Evolutionary conservation across 1,139 yeast species (phyloP).

Genomic region (Kluyveromyces marxianus): DNA sequence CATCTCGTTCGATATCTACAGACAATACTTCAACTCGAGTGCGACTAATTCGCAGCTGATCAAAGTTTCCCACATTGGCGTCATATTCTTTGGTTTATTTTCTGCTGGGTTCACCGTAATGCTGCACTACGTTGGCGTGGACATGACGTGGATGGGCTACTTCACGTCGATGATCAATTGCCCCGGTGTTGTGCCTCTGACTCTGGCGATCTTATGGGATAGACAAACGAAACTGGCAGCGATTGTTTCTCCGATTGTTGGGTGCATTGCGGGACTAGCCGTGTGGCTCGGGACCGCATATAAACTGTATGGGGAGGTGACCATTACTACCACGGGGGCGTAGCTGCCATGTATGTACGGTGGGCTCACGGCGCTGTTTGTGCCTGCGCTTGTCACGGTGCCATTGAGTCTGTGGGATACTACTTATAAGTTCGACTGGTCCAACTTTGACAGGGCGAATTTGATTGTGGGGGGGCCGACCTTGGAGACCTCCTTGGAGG

Average conservation of each 20-base stretch:
- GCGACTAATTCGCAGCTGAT: conserved; percentile 46
- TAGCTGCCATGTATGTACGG: conserved; percentile 17
- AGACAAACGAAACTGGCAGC: not conserved
- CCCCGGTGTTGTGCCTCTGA: conserved; percentile 32
- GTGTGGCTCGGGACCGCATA: conserved; percentile 32
- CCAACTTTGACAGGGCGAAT: not conserved
- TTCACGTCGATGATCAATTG: conserved; percentile 32
- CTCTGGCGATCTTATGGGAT: conserved; percentile 26
- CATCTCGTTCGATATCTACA: conserved; percentile 45
- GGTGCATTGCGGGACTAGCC: conserved; percentile 25
- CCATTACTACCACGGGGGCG: conserved; percentile 36
- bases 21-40: conserved; percentile 44
- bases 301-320: conserved; percentile 34
- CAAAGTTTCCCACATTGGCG: conserved; percentile 40
- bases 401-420: not conserved
- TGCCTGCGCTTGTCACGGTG: not conserved
- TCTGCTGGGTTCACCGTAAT: conserved; percentile 52
- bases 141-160: conserved; percentile 26
- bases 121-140: conserved; percentile 45
- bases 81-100: conserved; percentile 39
- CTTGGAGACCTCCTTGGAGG: not conserved
- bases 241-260: not conserved
- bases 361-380: not conserved
- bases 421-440: not conserved
- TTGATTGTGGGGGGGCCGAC: not conserved